Evolutionary conservation across 2,329 filamentous ascomycete species (phyloP).

Genomic region (Calonectria henricotiae): DNA sequence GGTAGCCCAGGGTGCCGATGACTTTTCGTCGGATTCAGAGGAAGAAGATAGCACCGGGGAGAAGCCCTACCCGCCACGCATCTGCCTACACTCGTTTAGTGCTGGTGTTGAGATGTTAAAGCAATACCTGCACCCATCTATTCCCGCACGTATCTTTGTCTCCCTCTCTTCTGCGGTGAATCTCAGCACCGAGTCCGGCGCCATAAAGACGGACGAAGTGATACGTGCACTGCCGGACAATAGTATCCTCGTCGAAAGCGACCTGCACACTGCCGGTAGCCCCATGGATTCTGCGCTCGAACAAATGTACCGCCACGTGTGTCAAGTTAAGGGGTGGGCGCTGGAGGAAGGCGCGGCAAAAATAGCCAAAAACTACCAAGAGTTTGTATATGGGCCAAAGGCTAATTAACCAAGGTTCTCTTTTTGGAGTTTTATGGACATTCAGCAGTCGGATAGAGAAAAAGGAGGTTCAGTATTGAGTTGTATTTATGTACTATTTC

Average conservation of each 20-base stretch:
- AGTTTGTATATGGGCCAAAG: constrained; percentile 79
- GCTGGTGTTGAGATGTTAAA: constrained; percentile 82
- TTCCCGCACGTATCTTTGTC: constrained; percentile 86
- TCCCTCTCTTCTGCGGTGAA: constrained; percentile 93
- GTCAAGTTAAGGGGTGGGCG: constrained; percentile 83
- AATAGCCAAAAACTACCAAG: constrained; percentile 82
- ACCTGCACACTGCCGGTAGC: constrained; percentile 86
- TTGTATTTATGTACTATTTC: constrained; percentile 44
- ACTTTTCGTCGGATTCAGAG: constrained; percentile 61
- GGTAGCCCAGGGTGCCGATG: constrained; percentile 66
- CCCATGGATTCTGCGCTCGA: constrained; percentile 86
- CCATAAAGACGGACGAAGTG: constrained; percentile 72
- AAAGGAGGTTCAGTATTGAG: constrained; percentile 31
- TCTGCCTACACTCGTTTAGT: constrained; percentile 96
- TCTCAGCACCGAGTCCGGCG: constrained; percentile 69
- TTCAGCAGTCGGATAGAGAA: constrained; percentile 11
- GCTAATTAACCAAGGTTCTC: background rate
- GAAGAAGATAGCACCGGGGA: constrained; percentile 55
- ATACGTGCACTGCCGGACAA: constrained; percentile 84
- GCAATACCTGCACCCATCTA: constrained; percentile 82
- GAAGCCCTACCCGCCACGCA: constrained; percentile 85
- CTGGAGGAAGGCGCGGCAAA: constrained; percentile 79
- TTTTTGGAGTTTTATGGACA: background rate
- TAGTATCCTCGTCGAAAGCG: constrained; percentile 89
- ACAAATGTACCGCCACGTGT: constrained; percentile 83